Base-by-base conservation (phyloP, 495 filamentous ascomycete species). In the Penicillium verhagenii region DNA sequence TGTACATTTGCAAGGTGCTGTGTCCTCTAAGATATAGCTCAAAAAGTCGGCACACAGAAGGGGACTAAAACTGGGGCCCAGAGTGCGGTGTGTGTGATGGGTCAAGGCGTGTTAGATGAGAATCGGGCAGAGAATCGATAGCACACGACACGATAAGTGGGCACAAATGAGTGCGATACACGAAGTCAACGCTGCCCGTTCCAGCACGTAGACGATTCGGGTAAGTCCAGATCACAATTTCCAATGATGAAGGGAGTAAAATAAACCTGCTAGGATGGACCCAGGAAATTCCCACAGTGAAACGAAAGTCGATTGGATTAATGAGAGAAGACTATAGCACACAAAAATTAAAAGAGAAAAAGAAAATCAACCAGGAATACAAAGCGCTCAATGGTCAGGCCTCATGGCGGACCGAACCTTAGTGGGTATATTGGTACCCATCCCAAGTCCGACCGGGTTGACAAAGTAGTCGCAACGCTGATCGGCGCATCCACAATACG, bases 11-110 rank as follows among this genome's bases (percentile, higher is more conserved):
- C 54, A 68, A 69, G 57, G 53, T 58, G 61, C 52, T 61, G 52
- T 63, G 65, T 53, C 58, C 57, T 61, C 63, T 58, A 70, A 71
- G 63, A 74, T 74, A 69, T 74, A 69, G 63, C 68, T 63, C 68
- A 66, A 72, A 56, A 26, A 19, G 46, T 16, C 40, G 35, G 50
- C 61, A 57, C 48, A 52, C 39, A 38, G 33, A 24, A 50, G 14
- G 23, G 37, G 42, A 53, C 37, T n/a, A 26, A 44, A 33, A 57
- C 31, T 44, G 38, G 23, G 48, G 51, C 46, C 52, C 47, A 39
- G 47, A 53, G 50, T 37, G 54, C 38, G 29, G 48, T 44, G 42
- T 44, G 42, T 60, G 46, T 45, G 44, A 26, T 40, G 48, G 63
- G 48, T 50, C 58, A 59, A 65, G 51, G 47, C 35, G 57, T 35